These are phyloP conservation scores for Eutypa lata DNA, from an alignment of 2,329 filamentous ascomycete genomes.

Conservation along the genomic window DNA sequence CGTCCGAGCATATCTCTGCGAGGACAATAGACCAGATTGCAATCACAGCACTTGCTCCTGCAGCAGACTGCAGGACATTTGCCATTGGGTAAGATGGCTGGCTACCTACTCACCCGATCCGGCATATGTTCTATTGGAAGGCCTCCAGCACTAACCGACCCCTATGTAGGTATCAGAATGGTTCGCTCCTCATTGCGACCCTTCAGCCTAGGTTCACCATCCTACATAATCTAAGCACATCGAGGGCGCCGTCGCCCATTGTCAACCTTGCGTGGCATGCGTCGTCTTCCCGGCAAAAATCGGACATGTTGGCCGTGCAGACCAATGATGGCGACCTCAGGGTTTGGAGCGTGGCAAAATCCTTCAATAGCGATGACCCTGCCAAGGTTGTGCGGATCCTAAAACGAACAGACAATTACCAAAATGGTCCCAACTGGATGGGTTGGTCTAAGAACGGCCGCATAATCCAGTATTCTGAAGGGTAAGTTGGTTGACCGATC, in stretches of 20 bases:
- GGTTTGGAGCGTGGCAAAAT: slow-evolving; percentile 95
- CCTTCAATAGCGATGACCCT: slow-evolving; percentile 64
- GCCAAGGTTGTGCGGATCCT: slow-evolving; percentile 88
- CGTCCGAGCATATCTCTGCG: slow-evolving; percentile 86
- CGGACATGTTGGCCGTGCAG: slow-evolving; percentile 95
- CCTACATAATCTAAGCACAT: slow-evolving; percentile 84
- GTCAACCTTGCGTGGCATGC: slow-evolving; percentile 91
- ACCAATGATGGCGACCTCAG: slow-evolving; percentile 87
- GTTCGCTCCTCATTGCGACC: slow-evolving; percentile 84
- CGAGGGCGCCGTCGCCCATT: slow-evolving; percentile 80
- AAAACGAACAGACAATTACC: slow-evolving; percentile 71
- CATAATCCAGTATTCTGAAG: slow-evolving; percentile 87
- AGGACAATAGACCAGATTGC: slow-evolving; percentile 89
- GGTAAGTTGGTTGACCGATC: slow-evolving; percentile 55
- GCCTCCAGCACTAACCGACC: slow-evolving; percentile 11
- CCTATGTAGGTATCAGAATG: slow-evolving; percentile 77
- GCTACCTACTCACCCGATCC: neutral
- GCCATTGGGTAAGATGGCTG: slow-evolving; percentile 75
- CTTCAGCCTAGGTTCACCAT: slow-evolving; percentile 92
- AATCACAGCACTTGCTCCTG: slow-evolving; percentile 88
- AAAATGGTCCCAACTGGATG: slow-evolving; percentile 86
- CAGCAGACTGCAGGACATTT: slow-evolving; percentile 87
- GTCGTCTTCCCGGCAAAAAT: slow-evolving; percentile 92
- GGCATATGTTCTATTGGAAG: slow-evolving; percentile 1
- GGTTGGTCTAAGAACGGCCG: slow-evolving; percentile 97